A percentile compares a stretch with the other conserved stretches of the same genome.
Conservation (phyloP, 2,329 filamentous ascomycete genomes). For the Juglanconis sp. region DNA sequence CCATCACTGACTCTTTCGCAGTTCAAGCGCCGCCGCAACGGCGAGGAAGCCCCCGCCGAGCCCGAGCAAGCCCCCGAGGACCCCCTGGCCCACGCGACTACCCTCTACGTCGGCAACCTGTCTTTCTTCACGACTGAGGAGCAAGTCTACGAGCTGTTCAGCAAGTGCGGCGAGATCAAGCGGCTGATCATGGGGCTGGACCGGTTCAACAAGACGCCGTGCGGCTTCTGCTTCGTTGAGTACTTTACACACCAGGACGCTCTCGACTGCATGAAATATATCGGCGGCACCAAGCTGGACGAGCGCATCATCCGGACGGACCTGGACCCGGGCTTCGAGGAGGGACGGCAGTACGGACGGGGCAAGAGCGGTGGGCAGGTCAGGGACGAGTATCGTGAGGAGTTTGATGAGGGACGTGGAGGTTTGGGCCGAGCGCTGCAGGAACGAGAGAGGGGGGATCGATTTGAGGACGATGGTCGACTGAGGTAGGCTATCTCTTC, state of each 20-base stretch:
- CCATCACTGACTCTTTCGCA: conserved; percentile 18
- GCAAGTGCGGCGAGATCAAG: conserved; percentile 97
- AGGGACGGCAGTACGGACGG: conserved; percentile 92
- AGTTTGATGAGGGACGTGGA: conserved; percentile 92
- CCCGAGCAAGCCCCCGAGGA: conserved; percentile 63
- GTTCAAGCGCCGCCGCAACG: conserved; percentile 64
- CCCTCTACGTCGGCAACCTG: conserved; percentile 96
- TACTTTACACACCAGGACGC: conserved; percentile 98
- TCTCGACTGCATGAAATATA: conserved; percentile 96
- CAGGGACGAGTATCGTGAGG: conserved; percentile 93
- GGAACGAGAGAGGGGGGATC: conserved; percentile 36
- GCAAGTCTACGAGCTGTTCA: conserved; percentile 95
- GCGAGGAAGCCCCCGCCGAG: conserved; percentile 37
- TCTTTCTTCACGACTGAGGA: conserved; percentile 99
- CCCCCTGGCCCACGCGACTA: conserved; percentile 81
- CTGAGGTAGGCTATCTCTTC: neutral
- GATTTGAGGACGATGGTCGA: conserved; percentile 17
- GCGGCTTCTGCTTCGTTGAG: conserved; percentile 98
- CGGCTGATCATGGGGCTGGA: conserved; percentile 96
- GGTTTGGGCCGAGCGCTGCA: conserved; percentile 79
- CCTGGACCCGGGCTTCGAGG: conserved; percentile 90
- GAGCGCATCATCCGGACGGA: conserved; percentile 96
- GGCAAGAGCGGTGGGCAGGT: conserved; percentile 97
- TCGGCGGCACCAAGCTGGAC: conserved; percentile 96
- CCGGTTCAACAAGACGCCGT: conserved; percentile 94